phyloP scores from a whole-genome alignment of 2,329 filamentous ascomycete genomes.

The Colletotrichum sp. region DNA sequence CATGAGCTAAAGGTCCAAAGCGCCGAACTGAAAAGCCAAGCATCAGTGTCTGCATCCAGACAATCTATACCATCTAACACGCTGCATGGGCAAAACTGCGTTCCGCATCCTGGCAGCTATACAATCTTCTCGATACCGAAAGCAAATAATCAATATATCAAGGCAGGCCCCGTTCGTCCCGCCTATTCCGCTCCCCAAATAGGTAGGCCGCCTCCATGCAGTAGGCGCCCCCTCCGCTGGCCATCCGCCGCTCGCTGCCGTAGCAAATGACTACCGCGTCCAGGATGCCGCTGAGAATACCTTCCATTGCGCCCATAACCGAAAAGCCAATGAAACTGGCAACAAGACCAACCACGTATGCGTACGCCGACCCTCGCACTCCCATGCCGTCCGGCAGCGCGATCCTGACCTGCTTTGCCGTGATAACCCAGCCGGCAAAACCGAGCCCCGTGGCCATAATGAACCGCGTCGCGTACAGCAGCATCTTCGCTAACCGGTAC shows the following conservation, averaged over 20 bases:
- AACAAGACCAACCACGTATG: conserved; percentile 90
- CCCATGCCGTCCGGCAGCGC: conserved; percentile 57
- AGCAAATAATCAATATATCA: not conserved
- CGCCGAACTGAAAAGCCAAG: not conserved
- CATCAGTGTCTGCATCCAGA: not conserved
- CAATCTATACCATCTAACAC: not conserved
- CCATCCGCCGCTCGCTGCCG: conserved; percentile 82
- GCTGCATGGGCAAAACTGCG: not conserved
- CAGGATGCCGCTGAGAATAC: conserved; percentile 83
- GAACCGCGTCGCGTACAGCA: conserved; percentile 88
- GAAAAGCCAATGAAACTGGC: conserved; percentile 96
- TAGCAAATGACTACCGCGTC: conserved; percentile 93
- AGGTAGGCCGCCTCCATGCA: conserved; percentile 90
- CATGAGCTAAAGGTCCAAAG: not conserved
- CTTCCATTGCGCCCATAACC: conserved; percentile 88
- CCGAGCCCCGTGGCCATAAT: conserved; percentile 91
- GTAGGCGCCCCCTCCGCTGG: conserved; percentile 74
- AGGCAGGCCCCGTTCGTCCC: conserved; percentile 34
- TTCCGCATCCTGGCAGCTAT: not conserved
- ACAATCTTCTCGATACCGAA: not conserved
- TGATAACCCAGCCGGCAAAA: conserved; percentile 96
- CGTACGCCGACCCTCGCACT: conserved; percentile 84
- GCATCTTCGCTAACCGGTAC: conserved; percentile 88
- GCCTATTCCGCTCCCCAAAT: conserved; percentile 70
- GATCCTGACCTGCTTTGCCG: conserved; percentile 78